Conservation (phyloP, 345 rosid species). For the Adansonia digitata region DNA sequence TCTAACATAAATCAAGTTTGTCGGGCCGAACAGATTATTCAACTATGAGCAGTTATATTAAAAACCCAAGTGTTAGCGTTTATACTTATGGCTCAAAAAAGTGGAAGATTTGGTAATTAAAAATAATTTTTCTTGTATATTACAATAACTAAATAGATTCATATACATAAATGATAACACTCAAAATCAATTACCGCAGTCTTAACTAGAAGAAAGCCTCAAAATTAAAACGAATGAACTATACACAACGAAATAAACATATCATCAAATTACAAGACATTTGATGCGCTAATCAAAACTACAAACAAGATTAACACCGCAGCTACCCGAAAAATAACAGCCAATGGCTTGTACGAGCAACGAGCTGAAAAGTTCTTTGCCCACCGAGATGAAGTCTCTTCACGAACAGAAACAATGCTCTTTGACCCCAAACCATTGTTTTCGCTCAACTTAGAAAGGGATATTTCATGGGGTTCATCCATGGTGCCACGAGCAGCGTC, state of each 20-base stretch:
- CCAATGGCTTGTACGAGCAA: slow-evolving; percentile 14
- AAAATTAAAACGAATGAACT: neutral
- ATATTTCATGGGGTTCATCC: neutral
- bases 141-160: neutral
- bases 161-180: neutral
- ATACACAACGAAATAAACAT: neutral
- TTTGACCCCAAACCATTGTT: slow-evolving; percentile 16
- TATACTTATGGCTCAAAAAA: too few species aligned
- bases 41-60: too few species aligned
- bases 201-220: neutral
- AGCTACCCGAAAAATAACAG: slow-evolving; percentile 33
- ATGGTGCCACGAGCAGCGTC: neutral
- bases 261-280: neutral
- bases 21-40: too few species aligned
- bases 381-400: slow-evolving; percentile 11
- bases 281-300: slow-evolving; percentile 18
- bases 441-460: slow-evolving; percentile 6
- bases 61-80: too few species aligned
- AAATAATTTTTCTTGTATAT: too few species aligned
- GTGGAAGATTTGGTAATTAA: too few species aligned
- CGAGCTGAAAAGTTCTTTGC: slow-evolving; percentile 17
- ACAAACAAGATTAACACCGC: slow-evolving; percentile 22
- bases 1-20: too few species aligned
- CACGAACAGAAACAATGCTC: neutral
- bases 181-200: neutral